A percentile compares a stretch with the other conserved stretches of the same genome.
Conservation (phyloP, 306 rosid species). For the Rosa persica region DNA sequence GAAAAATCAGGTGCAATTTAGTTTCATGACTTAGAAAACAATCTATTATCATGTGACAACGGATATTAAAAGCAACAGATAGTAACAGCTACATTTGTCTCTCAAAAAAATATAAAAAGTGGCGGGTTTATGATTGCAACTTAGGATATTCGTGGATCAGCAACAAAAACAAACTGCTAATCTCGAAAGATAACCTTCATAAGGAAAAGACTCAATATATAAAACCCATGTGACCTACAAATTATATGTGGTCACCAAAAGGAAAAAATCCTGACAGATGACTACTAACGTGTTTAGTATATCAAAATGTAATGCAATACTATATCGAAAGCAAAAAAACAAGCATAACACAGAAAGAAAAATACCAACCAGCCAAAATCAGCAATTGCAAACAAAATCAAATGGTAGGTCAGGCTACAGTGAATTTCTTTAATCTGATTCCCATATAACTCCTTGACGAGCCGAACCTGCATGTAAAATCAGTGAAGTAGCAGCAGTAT, state of each 20-base stretch:
- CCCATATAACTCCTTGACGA: conserved; percentile 91
- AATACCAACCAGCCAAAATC: conserved; percentile 80
- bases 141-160: background rate
- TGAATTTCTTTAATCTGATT: conserved; percentile 77
- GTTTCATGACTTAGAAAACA: background rate
- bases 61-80: background rate
- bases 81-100: conserved; percentile 2
- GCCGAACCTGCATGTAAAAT: conserved; percentile 68
- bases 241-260: background rate
- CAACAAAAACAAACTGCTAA: background rate
- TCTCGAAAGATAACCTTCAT: background rate
- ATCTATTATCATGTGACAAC: background rate
- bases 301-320: background rate
- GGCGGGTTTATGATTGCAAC: background rate
- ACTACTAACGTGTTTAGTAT: background rate
- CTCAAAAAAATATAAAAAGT: background rate
- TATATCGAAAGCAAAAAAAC: background rate
- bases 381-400: conserved; percentile 63
- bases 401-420: conserved; percentile 82
- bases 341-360: background rate
- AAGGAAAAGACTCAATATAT: background rate
- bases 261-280: background rate
- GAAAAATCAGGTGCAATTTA: background rate
- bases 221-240: background rate
- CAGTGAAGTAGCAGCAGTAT: conserved; percentile 1